These are phyloP conservation scores for Diaporthe eres DNA, from an alignment of 2,329 filamentous ascomycete species.

Conservation along the genomic window DNA sequence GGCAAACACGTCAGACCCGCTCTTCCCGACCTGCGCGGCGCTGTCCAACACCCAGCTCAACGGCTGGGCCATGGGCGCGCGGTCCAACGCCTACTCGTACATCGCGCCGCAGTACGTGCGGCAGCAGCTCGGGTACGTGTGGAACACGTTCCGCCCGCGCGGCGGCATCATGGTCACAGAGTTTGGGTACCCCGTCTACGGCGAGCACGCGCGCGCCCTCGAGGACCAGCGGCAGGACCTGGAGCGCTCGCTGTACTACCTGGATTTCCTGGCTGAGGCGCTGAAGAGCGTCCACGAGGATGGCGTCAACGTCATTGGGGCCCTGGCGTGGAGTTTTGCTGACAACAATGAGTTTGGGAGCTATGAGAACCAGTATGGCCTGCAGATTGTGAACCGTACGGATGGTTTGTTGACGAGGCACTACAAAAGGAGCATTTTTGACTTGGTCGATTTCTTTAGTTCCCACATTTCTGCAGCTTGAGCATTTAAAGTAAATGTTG, in stretches of 20 bases:
- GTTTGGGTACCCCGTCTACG: slow-evolving; percentile 20
- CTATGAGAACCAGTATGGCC: slow-evolving; percentile 15
- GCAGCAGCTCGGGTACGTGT: slow-evolving; percentile 6
- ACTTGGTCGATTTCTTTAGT: slow-evolving; percentile 10
- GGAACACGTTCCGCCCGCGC: background rate
- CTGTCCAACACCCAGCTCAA: slow-evolving; percentile 3
- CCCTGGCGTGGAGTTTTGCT: slow-evolving; percentile 12
- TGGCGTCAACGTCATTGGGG: background rate
- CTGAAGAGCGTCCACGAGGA: slow-evolving; percentile 13
- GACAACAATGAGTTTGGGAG: slow-evolving; percentile 23
- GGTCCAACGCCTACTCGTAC: slow-evolving; percentile 13
- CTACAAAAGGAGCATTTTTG: slow-evolving; percentile 1
- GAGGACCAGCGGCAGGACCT: slow-evolving; percentile 12
- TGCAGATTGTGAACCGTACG: slow-evolving; percentile 31
- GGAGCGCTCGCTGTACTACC: slow-evolving; percentile 5
- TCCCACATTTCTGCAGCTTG: background rate
- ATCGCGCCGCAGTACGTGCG: slow-evolving; percentile 28
- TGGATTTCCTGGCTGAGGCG: slow-evolving; percentile 7
- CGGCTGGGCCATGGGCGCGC: slow-evolving; percentile 9
- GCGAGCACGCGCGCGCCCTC: slow-evolving; percentile 1
- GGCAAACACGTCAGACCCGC: slow-evolving; percentile 7
- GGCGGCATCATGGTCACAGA: slow-evolving; percentile 4
- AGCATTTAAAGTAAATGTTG: background rate
- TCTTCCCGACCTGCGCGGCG: slow-evolving; percentile 17
- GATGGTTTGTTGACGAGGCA: slow-evolving; percentile 4